phyloP scores from a whole-genome alignment of 768 basidiomycete species.

The Astraeus odoratus region DNA sequence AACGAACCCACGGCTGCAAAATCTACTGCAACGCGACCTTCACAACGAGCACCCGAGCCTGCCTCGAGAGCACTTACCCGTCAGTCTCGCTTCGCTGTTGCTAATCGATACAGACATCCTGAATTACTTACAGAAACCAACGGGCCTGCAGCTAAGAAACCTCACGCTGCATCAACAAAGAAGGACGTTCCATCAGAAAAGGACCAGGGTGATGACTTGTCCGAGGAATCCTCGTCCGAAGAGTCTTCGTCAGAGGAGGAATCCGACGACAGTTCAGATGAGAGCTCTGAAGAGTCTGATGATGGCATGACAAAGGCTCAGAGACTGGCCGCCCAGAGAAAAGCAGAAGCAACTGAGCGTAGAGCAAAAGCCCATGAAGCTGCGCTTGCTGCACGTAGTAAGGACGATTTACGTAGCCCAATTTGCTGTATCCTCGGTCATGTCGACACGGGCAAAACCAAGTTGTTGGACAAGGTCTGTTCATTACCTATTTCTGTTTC shows the following conservation, averaged over 20 bases:
- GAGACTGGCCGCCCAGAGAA: conserved; percentile 59
- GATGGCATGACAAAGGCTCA: conserved; percentile 66
- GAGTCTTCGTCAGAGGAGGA: conserved; percentile 41
- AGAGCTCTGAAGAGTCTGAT: conserved; percentile 36
- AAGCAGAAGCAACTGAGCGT: conserved; percentile 80
- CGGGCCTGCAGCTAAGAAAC: conserved; percentile 6
- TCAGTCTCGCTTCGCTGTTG: background rate
- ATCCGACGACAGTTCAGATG: conserved; percentile 45
- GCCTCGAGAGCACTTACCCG: conserved; percentile 8
- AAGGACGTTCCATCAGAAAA: conserved; percentile 24
- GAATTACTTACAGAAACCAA: conserved; percentile 1
- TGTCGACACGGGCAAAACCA: conserved; percentile 99
- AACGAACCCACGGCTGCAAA: background rate
- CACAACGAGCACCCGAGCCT: conserved; percentile 11
- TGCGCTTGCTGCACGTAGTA: conserved; percentile 79
- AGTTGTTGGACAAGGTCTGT: conserved; percentile 88
- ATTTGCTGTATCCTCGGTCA: conserved; percentile 99
- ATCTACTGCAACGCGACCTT: background rate
- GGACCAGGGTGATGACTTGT: conserved; percentile 18
- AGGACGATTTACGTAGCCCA: conserved; percentile 88
- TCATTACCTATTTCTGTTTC: background rate
- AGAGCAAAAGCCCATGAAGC: conserved; percentile 74
- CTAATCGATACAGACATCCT: background rate
- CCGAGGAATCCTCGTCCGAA: conserved; percentile 32
- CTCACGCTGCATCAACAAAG: conserved; percentile 18